Evolutionary conservation across 2,329 filamentous ascomycete species (phyloP).

Genomic region (Aspergillus tubingensis): DNA sequence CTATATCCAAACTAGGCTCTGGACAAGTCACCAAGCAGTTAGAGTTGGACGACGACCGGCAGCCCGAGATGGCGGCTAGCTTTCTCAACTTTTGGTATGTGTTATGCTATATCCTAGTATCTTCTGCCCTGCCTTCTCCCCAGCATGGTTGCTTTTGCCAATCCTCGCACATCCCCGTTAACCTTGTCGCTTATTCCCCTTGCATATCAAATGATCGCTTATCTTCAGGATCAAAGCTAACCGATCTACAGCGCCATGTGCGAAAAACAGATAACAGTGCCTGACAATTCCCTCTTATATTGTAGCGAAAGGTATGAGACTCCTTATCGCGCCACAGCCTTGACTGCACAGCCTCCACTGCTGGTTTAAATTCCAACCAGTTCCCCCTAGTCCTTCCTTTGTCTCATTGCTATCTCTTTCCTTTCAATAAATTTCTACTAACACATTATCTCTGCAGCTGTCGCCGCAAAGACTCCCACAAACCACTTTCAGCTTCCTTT

Average conservation of each 20-base stretch:
- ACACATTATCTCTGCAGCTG: constrained; percentile 35
- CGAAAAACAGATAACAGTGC: constrained; percentile 65
- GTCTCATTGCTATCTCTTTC: constrained; percentile 7
- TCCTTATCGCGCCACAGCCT: constrained; percentile 18
- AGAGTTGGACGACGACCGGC: constrained; percentile 29
- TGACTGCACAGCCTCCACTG: constrained; percentile 9
- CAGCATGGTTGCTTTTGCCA: constrained; percentile 5
- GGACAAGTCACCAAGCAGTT: constrained; percentile 26
- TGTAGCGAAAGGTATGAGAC: constrained; percentile 62
- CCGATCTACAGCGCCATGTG: constrained; percentile 57
- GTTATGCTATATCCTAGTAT: constrained; percentile 4
- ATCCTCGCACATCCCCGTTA: constrained; percentile 18
- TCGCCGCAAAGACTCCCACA: constrained; percentile 49
- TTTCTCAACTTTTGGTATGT: constrained; percentile 51
- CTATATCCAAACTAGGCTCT: constrained; percentile 38
- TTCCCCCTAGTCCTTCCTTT: constrained; percentile 4
- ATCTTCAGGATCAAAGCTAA: constrained; percentile 30
- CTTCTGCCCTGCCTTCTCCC: constrained; percentile 19
- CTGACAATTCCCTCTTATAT: constrained; percentile 62
- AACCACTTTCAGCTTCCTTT: constrained; percentile 46
- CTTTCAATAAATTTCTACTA: background rate
- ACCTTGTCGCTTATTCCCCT: constrained; percentile 18
- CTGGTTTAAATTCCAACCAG: constrained; percentile 14
- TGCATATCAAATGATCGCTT: constrained; percentile 21
- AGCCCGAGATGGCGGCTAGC: constrained; percentile 45